These are phyloP conservation scores for Fusarium stilboides DNA, from an alignment of 2,329 filamentous ascomycete species.

Conservation along the genomic window DNA sequence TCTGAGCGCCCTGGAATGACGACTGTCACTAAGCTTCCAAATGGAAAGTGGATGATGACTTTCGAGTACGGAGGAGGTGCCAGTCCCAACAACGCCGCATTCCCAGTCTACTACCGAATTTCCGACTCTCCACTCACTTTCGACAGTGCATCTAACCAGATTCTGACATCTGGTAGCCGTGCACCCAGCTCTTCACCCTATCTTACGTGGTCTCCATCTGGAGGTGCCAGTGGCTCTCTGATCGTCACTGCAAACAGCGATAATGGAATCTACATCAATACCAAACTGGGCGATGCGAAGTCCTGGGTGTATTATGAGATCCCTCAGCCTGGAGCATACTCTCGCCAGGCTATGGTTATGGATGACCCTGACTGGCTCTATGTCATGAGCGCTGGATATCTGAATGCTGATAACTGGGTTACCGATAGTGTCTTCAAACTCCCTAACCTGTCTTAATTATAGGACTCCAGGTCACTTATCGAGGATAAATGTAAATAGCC, in stretches of 20 bases:
- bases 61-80: constrained; percentile 19
- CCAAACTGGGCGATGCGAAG: constrained; percentile 6
- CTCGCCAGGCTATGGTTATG: constrained; percentile 23
- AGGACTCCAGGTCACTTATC: no score
- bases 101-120: constrained; percentile 27
- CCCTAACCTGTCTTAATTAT: neutral
- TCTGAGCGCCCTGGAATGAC: constrained; percentile 29
- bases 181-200: constrained; percentile 14
- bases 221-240: neutral
- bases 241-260: constrained; percentile 20
- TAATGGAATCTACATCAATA: constrained; percentile 22
- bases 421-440: constrained; percentile 27
- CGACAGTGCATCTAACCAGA: neutral
- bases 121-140: constrained; percentile 28
- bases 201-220: constrained; percentile 8
- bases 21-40: constrained; percentile 12
- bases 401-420: constrained; percentile 12
- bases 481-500: no score
- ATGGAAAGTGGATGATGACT: constrained; percentile 32
- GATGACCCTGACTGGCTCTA: constrained; percentile 21
- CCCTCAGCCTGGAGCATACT: constrained; percentile 24
- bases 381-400: constrained; percentile 16
- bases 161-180: neutral
- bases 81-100: neutral
- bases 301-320: constrained; percentile 29